Conservation (phyloP, 2,329 filamentous ascomycete genomes). For the Bipolaris oryzae region DNA sequence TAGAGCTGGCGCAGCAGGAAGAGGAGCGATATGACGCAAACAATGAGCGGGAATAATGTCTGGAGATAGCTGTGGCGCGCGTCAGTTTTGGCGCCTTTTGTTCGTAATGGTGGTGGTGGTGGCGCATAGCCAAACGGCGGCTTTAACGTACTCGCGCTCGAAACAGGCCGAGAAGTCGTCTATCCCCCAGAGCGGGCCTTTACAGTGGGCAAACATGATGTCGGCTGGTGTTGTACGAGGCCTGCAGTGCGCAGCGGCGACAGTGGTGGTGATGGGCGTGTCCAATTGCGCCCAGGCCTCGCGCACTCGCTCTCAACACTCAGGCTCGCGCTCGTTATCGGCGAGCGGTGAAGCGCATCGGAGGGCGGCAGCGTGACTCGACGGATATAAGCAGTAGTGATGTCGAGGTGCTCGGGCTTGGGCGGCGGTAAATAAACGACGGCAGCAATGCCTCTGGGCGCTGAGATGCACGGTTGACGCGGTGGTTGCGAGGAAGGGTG, state of each 20-base stretch:
- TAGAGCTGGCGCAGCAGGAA: slow-evolving; percentile 66
- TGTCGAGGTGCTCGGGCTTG: not conserved
- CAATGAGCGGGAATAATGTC: slow-evolving; percentile 76
- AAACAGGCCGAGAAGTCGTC: slow-evolving; percentile 70
- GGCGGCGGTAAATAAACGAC: slow-evolving; percentile 7
- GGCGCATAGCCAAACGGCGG: slow-evolving; percentile 4
- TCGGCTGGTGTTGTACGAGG: slow-evolving; percentile 16
- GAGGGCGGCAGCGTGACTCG: slow-evolving; percentile 7
- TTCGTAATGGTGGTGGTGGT: slow-evolving; percentile 3
- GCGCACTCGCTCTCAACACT: not conserved
- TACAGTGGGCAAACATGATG: slow-evolving; percentile 63
- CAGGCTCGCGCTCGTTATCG: slow-evolving; percentile 25
- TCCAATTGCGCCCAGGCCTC: slow-evolving; percentile 16
- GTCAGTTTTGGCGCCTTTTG: not conserved
- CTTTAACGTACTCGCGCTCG: slow-evolving; percentile 65
- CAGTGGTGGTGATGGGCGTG: not conserved
- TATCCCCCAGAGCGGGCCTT: slow-evolving; percentile 62
- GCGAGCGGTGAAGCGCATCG: slow-evolving; percentile 23
- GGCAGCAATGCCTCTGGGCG: not conserved
- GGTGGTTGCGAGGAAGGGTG: slow-evolving; percentile 5
- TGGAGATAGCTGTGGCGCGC: slow-evolving; percentile 70
- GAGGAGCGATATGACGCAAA: slow-evolving; percentile 72
- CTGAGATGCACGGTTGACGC: not conserved
- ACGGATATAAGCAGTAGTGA: not conserved
- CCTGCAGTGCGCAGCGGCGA: slow-evolving; percentile 14